Evolutionary conservation across 768 basidiomycete genomes (phyloP), one percentile per base, ranked within the genome.

Genomic region (Lentinula sp.): DNA sequence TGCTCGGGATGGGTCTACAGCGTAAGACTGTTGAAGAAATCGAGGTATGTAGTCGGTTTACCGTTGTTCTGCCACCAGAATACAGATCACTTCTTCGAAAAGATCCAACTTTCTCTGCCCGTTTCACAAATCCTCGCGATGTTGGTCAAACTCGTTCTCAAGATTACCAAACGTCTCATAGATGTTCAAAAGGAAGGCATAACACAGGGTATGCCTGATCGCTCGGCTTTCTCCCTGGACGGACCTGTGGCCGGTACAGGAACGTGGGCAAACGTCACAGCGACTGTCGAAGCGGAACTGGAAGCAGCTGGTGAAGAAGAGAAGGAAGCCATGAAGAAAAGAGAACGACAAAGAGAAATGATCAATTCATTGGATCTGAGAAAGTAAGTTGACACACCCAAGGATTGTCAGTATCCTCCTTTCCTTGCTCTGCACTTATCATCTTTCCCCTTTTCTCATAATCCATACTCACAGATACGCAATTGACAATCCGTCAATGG

Each of bases 1-100:
- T 98, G 21, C 81, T 97, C 34, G 93, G 93, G 0, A 78, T 98
- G 49, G 95, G 96, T 1, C 72, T 95, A 54, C 96, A 98, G 73
- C 79, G 91, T 45, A 98, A 98, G 73, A 76, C 82, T 1, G 83
- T 98, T 39, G 96, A 99, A 70, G 91, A 91, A 37, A 80, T 96
- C 21, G 95, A 96, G 81, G 91, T 89, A 2, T 11, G 39, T 42
- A 34, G 6, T 43, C 16, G 15, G 13, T 21, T 23, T 60, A 23
- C 10, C 13, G 49, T 43, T 5, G 9, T 1, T 23, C n/a, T 1
- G 48, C 54, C 35, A 4, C 32, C 15, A 49, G 3, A 16, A 37
- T 10, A 59, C 56, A n/a, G 52, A 7, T 62, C n/a, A 16, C 42
- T 52, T 40, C 43, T 61, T 50, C 23, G 16, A 62, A 45, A 66